Conservation (phyloP, 345 rosid species). For the Citrus mangshanensis region DNA sequence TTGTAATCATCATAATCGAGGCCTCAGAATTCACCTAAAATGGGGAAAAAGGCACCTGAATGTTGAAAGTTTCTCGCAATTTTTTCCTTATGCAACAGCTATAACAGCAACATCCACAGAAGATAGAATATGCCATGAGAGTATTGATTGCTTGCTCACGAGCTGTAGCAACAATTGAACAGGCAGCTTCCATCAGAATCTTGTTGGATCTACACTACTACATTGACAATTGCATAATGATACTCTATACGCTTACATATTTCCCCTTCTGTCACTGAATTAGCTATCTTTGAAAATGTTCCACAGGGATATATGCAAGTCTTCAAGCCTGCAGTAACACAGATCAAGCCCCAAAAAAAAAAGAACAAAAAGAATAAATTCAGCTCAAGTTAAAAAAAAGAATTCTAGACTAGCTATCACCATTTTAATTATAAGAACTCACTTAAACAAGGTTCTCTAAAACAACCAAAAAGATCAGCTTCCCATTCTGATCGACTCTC, state of each 20-base stretch:
- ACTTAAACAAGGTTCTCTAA: slow-evolving; percentile 31
- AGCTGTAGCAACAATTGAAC: slow-evolving; percentile 7
- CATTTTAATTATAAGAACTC: slow-evolving; percentile 8
- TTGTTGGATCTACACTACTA: not conserved
- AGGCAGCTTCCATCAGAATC: not conserved
- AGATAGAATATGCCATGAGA: slow-evolving; percentile 18
- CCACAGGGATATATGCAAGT: slow-evolving; percentile 34
- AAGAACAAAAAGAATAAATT: not conserved
- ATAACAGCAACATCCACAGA: slow-evolving; percentile 36
- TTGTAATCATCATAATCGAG: not conserved
- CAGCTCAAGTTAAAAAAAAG: not conserved
- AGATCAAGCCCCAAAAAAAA: too few species aligned
- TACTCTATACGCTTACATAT: slow-evolving; percentile 15
- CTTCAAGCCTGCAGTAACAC: slow-evolving; percentile 20
- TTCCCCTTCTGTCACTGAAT: slow-evolving; percentile 24
- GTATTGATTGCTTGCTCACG: slow-evolving; percentile 18
- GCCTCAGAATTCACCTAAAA: not conserved
- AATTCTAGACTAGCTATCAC: too few species aligned
- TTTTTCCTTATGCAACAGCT: slow-evolving; percentile 23
- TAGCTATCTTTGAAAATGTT: slow-evolving; percentile 25
- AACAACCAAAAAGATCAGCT: slow-evolving; percentile 29
- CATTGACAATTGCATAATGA: not conserved
- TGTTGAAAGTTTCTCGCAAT: slow-evolving; percentile 13
- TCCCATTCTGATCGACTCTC: slow-evolving; percentile 14
- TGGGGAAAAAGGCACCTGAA: slow-evolving; percentile 11